Conservation (phyloP, 2,329 filamentous ascomycete species). For the Ophiocordyceps camponoti-saundersi region DNA sequence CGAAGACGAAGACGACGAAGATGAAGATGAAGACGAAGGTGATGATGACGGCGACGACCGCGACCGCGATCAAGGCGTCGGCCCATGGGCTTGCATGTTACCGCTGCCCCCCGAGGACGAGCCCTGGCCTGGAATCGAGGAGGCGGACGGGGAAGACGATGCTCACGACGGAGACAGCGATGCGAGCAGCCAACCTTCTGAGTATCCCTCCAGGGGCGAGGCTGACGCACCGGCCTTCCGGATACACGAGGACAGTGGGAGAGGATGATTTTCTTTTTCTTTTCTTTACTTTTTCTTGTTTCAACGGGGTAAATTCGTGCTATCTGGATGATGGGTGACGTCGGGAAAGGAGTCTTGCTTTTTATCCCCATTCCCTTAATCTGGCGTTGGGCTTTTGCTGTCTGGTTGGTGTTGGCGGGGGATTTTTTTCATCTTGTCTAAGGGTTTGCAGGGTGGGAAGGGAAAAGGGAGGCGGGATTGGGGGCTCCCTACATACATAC, state of each 20-base stretch:
- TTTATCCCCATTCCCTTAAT: too few species aligned
- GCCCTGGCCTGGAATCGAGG: slow-evolving; percentile 39
- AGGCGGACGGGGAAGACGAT: slow-evolving; percentile 33
- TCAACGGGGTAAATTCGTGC: too few species aligned
- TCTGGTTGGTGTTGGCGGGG: too few species aligned
- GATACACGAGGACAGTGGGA: slow-evolving; percentile 23
- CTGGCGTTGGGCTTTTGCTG: too few species aligned
- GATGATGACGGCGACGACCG: slow-evolving; percentile 10
- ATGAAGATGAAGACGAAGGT: slow-evolving; percentile 5
- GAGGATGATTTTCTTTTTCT: not conserved
- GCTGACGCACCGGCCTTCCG: slow-evolving; percentile 14
- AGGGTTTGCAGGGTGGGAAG: too few species aligned
- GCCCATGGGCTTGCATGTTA: slow-evolving; percentile 6
- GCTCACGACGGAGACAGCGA: slow-evolving; percentile 13
- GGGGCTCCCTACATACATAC: too few species aligned
- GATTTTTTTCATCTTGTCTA: too few species aligned
- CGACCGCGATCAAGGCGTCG: slow-evolving; percentile 9
- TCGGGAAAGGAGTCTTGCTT: too few species aligned
- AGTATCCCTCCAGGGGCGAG: slow-evolving; percentile 36
- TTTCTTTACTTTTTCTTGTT: not conserved
- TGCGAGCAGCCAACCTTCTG: slow-evolving; percentile 34
- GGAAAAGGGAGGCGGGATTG: too few species aligned
- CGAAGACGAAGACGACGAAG: not conserved
- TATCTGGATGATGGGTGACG: too few species aligned
- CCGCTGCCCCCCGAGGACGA: slow-evolving; percentile 30